Conservation (phyloP, 2,329 filamentous ascomycete species). For the Pyricularia pennisetigena region DNA sequence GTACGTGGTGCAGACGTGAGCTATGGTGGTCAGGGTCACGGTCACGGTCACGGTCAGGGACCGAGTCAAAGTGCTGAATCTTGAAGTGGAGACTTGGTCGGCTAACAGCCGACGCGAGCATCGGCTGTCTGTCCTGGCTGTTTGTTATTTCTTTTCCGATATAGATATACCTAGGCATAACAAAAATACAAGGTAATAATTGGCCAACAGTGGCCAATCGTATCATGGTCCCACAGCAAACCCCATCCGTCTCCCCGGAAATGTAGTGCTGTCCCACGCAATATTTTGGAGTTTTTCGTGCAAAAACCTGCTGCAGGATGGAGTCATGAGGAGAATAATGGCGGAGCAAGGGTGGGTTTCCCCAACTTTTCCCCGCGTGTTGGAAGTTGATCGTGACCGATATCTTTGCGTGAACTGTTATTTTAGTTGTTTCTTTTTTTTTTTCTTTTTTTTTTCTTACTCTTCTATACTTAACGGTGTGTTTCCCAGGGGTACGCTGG, state of each 20-base stretch:
- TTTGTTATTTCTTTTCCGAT: too few relatives aligned
- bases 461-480: too few relatives aligned
- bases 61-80: too few relatives aligned
- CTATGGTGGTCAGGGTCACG: too few relatives aligned
- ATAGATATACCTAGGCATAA: too few relatives aligned
- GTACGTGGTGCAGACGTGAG: background rate
- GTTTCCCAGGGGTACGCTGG: too few relatives aligned
- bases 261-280: background rate
- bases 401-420: background rate
- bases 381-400: background rate
- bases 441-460: background rate
- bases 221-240: background rate
- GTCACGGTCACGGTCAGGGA: too few relatives aligned
- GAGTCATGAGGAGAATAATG: background rate
- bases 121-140: background rate
- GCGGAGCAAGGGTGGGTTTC: background rate
- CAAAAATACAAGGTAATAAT: background rate
- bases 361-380: background rate
- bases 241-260: background rate
- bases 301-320: background rate
- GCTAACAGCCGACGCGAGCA: background rate
- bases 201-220: background rate
- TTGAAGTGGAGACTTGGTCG: too few relatives aligned
- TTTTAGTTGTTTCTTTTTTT: too few relatives aligned
- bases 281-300: background rate